A percentile compares a stretch with the other conserved stretches of the same genome.
These are phyloP conservation scores for Hyaloperonospora brassicae DNA, from an alignment of 352 stramenopile genomes.

Conservation along the genomic window DNA sequence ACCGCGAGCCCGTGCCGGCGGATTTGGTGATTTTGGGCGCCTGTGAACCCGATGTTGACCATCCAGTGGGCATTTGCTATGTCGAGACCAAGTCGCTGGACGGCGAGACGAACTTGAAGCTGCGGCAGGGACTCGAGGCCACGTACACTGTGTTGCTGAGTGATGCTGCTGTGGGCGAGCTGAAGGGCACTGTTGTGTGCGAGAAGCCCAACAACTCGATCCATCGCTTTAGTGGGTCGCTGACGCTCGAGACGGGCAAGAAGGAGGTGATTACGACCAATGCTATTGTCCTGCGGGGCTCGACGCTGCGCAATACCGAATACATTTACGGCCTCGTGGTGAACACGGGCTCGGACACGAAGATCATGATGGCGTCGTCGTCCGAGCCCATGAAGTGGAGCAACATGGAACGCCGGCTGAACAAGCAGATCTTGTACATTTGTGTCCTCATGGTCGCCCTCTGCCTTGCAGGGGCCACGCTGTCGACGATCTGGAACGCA, in stretches of 20 bases:
- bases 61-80: slow-evolving; percentile 81
- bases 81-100: slow-evolving; percentile 91
- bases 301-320: slow-evolving; percentile 86
- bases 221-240: slow-evolving; percentile 85
- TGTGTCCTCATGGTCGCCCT: slow-evolving; percentile 71
- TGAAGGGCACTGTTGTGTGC: slow-evolving; percentile 61
- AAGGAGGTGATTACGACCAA: slow-evolving; percentile 77
- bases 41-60: slow-evolving; percentile 58
- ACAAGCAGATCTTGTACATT: slow-evolving; percentile 81
- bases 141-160: slow-evolving; percentile 61
- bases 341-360: slow-evolving; percentile 86
- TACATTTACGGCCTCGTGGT: slow-evolving; percentile 88
- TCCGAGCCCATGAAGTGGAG: slow-evolving; percentile 80
- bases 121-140: slow-evolving; percentile 68
- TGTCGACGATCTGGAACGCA: slow-evolving; percentile 64
- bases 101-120: slow-evolving; percentile 91
- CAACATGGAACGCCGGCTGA: slow-evolving; percentile 79
- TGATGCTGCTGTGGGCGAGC: slow-evolving; percentile 41
- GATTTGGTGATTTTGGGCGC: slow-evolving; percentile 84
- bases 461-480: slow-evolving; percentile 54
- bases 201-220: slow-evolving; percentile 87
- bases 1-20: slow-evolving; percentile 79
- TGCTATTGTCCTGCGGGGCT: slow-evolving; percentile 80
- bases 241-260: slow-evolving; percentile 47
- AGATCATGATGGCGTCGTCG: slow-evolving; percentile 86